Evolutionary conservation across 352 stramenopile species (phyloP).

Genomic region (Phytophthora meadii): DNA sequence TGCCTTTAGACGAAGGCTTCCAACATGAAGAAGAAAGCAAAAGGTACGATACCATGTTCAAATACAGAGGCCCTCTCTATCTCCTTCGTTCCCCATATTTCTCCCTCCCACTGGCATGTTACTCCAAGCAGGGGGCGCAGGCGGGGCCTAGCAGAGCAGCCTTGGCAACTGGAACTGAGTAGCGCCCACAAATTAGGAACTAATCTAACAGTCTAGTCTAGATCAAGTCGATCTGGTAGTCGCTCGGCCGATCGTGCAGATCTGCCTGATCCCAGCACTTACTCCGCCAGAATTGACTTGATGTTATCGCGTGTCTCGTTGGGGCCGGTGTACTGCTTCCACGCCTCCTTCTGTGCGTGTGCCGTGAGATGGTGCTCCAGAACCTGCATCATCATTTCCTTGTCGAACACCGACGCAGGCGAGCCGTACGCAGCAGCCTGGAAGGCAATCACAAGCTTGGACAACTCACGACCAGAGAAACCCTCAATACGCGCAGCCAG

Average conservation of each 20-base stretch:
- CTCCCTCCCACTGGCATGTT: slow-evolving; percentile 1
- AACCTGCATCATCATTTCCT: slow-evolving; percentile 94
- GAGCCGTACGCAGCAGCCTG: slow-evolving; percentile 98
- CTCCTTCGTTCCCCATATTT: slow-evolving; percentile 5
- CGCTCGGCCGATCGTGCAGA: slow-evolving; percentile 16
- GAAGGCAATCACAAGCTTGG: slow-evolving; percentile 99
- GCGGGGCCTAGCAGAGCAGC: slow-evolving; percentile 27
- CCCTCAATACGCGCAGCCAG: slow-evolving; percentile 95
- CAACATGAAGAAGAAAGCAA: slow-evolving; percentile 3
- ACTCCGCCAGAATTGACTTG: slow-evolving; percentile 61
- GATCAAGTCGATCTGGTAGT: slow-evolving; percentile 39
- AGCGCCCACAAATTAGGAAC: slow-evolving; percentile 86
- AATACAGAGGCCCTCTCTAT: slow-evolving; percentile 38
- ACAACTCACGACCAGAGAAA: slow-evolving; percentile 99
- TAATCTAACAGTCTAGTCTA: slow-evolving; percentile 85
- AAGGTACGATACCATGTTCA: slow-evolving; percentile 42
- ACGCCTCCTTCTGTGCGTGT: slow-evolving; percentile 94
- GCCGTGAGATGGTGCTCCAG: slow-evolving; percentile 94
- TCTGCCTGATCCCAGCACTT: slow-evolving; percentile 28
- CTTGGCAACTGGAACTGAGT: slow-evolving; percentile 59
- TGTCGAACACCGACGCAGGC: slow-evolving; percentile 92
- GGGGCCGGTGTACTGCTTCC: slow-evolving; percentile 86
- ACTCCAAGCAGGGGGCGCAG: slow-evolving; percentile 4
- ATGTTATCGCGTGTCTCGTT: slow-evolving; percentile 58
- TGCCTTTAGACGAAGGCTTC: too few species aligned